phyloP scores from a whole-genome alignment of 176 grass and related monocot genomes.

The Saccharum officinarum region DNA sequence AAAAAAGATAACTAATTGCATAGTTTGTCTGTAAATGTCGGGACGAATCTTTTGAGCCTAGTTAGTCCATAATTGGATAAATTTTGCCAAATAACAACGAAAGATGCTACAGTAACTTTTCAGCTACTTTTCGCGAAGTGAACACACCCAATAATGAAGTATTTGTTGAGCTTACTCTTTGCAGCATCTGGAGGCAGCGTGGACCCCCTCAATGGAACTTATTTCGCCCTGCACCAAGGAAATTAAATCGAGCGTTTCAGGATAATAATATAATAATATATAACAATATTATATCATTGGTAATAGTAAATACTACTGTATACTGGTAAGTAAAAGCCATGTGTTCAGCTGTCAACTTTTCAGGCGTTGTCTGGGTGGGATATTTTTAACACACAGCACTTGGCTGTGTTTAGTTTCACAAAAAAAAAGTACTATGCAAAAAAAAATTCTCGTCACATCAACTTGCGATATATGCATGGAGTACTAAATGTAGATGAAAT shows the following conservation, averaged over 20 bases:
- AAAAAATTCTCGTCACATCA: too few relatives aligned
- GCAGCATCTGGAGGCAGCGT: conserved; percentile 74
- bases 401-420: too few relatives aligned
- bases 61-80: too few relatives aligned
- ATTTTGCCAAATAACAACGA: too few relatives aligned
- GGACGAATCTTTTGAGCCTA: too few relatives aligned
- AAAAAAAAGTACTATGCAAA: too few relatives aligned
- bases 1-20: too few relatives aligned
- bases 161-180: conserved; percentile 41
- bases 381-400: conserved; percentile 29
- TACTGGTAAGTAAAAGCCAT: conserved; percentile 26
- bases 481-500: too few relatives aligned
- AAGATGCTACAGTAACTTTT: too few relatives aligned
- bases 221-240: conserved; percentile 60
- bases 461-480: too few relatives aligned
- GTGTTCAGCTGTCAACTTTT: conserved; percentile 52
- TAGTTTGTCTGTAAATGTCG: too few relatives aligned
- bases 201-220: conserved; percentile 54
- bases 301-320: background rate
- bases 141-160: background rate
- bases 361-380: conserved; percentile 27
- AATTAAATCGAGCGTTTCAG: conserved; percentile 23
- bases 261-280: background rate
- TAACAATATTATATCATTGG: background rate
- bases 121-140: too few relatives aligned